Percentiles rank a stretch among this genome's conserved stretches.
phyloP scores from a whole-genome alignment of 2,329 filamentous ascomycete genomes.

The Teratosphaeria zuluensis region DNA sequence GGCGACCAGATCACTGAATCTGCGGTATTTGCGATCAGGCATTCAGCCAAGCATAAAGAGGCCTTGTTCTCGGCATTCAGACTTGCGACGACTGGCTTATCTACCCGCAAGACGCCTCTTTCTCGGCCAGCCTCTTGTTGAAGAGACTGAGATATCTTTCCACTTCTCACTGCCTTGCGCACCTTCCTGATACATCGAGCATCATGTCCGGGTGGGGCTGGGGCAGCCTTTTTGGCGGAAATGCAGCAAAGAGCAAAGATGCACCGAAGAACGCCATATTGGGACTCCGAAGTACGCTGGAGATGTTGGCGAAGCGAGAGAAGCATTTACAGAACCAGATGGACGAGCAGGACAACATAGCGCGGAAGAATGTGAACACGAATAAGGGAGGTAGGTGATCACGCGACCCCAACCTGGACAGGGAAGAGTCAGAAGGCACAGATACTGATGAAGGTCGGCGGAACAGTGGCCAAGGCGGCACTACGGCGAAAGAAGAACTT shows the following conservation, averaged over 20 bases:
- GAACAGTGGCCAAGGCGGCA: constrained; percentile 76
- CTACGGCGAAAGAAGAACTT: constrained; percentile 90
- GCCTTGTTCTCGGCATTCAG: neutral
- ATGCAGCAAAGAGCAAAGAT: constrained; percentile 80
- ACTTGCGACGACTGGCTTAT: neutral
- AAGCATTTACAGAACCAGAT: constrained; percentile 85
- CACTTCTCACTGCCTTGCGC: neutral
- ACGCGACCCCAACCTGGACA: neutral
- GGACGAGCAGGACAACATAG: constrained; percentile 80
- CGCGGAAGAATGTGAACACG: constrained; percentile 74
- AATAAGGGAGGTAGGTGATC: constrained; percentile 76
- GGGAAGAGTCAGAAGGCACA: neutral
- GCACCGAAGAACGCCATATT: constrained; percentile 95
- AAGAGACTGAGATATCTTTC: neutral
- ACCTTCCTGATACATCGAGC: neutral
- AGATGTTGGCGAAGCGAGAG: constrained; percentile 97
- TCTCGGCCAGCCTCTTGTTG: neutral
- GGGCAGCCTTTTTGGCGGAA: constrained; percentile 62
- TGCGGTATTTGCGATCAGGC: neutral
- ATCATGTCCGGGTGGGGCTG: constrained; percentile 42
- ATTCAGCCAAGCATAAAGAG: neutral
- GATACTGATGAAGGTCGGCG: constrained; percentile 7
- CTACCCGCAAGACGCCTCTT: neutral
- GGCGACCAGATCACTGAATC: neutral
- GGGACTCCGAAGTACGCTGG: constrained; percentile 73